Evolutionary conservation across 2,329 filamentous ascomycete species (phyloP).

Genomic region (Incumbomyces lentus): DNA sequence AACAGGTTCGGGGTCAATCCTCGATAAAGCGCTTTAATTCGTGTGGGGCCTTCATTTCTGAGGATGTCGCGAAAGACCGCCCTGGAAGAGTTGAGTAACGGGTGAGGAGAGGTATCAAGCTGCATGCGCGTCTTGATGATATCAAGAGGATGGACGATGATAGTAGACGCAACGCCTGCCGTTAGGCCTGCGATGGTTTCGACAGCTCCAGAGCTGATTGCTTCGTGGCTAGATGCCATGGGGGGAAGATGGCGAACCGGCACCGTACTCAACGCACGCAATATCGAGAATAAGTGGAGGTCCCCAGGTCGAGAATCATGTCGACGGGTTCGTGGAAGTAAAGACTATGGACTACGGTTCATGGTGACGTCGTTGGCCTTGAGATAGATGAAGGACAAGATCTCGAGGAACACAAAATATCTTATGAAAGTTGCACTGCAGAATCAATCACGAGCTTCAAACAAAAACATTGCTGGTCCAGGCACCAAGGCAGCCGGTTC

Average conservation of each 20-base stretch:
- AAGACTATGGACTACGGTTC: not conserved
- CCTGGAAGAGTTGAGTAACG: constrained; percentile 43
- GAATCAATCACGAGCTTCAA: too few relatives aligned
- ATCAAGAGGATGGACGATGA: constrained; percentile 84
- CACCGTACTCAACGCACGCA: constrained; percentile 9
- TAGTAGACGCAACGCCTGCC: constrained; percentile 75
- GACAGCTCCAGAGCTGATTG: constrained; percentile 64
- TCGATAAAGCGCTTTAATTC: constrained; percentile 61
- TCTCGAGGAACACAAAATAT: not conserved
- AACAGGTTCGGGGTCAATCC: constrained; percentile 83
- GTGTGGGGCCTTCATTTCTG: constrained; percentile 46
- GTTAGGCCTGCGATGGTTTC: constrained; percentile 85
- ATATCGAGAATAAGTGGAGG: constrained; percentile 15
- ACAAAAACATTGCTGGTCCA: too few relatives aligned
- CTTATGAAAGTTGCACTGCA: too few relatives aligned
- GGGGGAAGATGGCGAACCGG: constrained; percentile 4
- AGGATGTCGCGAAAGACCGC: constrained; percentile 44
- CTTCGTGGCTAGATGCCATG: constrained; percentile 38
- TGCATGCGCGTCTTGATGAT: constrained; percentile 95
- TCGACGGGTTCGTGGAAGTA: not conserved
- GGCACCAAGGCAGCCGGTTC: too few relatives aligned
- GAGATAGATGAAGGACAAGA: too few relatives aligned
- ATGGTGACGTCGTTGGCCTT: not conserved
- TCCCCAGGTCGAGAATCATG: constrained; percentile 18
- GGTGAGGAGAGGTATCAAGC: constrained; percentile 41